Conservation (phyloP, 106 monocot genomes). For the Dendrobium huoshanense region DNA sequence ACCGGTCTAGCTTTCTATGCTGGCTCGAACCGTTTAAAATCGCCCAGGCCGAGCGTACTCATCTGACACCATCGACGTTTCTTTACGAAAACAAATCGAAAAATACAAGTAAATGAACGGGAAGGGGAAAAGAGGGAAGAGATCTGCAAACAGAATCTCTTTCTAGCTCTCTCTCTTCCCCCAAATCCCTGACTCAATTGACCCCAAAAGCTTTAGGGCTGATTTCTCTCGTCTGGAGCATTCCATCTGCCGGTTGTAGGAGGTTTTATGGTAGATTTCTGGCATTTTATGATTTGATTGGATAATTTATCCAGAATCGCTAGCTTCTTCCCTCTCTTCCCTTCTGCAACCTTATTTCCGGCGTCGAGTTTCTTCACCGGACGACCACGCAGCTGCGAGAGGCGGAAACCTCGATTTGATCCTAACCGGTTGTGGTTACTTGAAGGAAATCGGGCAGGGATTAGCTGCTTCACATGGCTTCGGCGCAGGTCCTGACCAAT, state of each 20-base stretch:
- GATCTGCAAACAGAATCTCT: constrained; percentile 8
- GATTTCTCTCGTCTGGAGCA: neutral
- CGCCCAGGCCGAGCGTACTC: neutral
- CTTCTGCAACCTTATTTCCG: neutral
- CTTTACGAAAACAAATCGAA: neutral
- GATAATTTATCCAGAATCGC: neutral
- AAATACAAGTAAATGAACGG: neutral
- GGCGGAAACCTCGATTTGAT: neutral
- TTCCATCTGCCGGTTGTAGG: neutral
- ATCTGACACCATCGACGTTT: neutral
- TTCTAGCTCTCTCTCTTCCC: neutral
- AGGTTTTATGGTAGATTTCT: neutral
- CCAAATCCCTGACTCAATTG: neutral
- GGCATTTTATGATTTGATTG: constrained; percentile 1
- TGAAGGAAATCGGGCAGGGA: neutral
- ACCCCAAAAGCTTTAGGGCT: neutral
- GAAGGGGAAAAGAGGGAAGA: neutral
- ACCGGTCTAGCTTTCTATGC: neutral
- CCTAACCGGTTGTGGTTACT: neutral
- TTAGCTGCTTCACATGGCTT: constrained; percentile 12
- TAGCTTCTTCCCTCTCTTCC: neutral
- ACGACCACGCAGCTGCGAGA: neutral
- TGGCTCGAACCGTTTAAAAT: neutral
- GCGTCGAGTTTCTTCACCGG: neutral
- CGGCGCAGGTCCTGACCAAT: constrained; percentile 13